Conservation (phyloP, 805 yeast genomes). For the Metschnikowia corniflorae region DNA sequence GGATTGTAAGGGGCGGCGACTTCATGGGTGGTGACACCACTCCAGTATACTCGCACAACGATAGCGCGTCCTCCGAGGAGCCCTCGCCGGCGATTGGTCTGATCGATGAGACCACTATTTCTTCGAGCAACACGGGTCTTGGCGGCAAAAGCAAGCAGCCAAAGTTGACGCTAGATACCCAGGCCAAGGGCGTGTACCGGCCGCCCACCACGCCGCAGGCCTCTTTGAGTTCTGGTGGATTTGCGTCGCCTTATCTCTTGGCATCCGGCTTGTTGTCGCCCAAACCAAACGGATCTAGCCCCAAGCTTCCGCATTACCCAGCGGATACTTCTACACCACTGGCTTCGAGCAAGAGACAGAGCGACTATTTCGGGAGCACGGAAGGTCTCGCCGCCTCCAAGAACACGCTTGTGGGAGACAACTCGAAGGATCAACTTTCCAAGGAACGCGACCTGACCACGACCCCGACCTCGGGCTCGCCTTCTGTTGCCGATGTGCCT, state of each 20-base stretch:
- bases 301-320: constrained; percentile 2
- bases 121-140: constrained; percentile 20
- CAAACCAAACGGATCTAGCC: constrained; percentile 20
- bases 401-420: constrained; percentile 4
- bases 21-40: constrained; percentile 9
- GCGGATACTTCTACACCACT: constrained; percentile 10
- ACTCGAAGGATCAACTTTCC: background rate
- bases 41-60: constrained; percentile 6
- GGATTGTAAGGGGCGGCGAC: constrained; percentile 26
- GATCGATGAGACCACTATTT: constrained; percentile 31
- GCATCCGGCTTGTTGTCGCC: constrained; percentile 63
- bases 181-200: constrained; percentile 15
- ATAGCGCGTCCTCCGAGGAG: constrained; percentile 19
- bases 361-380: constrained; percentile 13
- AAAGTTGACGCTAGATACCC: constrained; percentile 34
- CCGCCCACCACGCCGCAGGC: constrained; percentile 40
- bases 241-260: constrained; percentile 64
- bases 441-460: constrained; percentile 1
- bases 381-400: constrained; percentile 6
- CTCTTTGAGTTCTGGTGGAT: constrained; percentile 37
- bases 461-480: constrained; percentile 5
- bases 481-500: background rate
- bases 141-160: constrained; percentile 17
- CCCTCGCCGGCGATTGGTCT: constrained; percentile 31
- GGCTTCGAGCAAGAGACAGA: constrained; percentile 2